These are phyloP conservation scores for Plasmodium coatneyi DNA, from an alignment of 169 alveolate genomes.

Conservation along the genomic window DNA sequence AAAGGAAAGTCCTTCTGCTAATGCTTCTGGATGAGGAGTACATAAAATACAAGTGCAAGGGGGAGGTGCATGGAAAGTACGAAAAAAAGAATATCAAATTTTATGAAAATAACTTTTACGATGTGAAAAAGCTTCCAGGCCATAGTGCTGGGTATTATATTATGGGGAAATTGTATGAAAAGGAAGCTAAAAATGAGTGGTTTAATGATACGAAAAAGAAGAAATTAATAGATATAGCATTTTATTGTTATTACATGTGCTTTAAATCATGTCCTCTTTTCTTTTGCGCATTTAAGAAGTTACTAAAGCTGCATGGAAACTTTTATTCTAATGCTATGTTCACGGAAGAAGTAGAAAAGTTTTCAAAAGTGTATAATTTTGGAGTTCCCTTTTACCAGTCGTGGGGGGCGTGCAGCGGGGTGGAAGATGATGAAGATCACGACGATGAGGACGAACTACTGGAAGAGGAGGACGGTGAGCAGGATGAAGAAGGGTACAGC, in stretches of 20 bases:
- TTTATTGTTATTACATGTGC: conserved; percentile 53
- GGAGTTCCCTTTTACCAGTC: conserved; percentile 13
- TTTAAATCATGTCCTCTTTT: conserved; percentile 61
- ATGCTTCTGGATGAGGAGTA: conserved; percentile 69
- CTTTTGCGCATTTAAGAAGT: conserved; percentile 29
- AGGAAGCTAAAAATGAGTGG: conserved; percentile 59
- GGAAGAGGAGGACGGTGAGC: neutral
- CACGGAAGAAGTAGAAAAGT: conserved; percentile 28
- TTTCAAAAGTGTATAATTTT: conserved; percentile 55
- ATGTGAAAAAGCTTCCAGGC: conserved; percentile 50
- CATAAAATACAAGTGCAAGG: conserved; percentile 34
- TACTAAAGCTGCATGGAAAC: conserved; percentile 27
- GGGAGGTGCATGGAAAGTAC: neutral
- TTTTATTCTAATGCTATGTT: conserved; percentile 45
- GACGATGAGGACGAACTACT: neutral
- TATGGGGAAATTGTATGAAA: conserved; percentile 59
- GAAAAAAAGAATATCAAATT: conserved; percentile 24
- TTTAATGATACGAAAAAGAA: conserved; percentile 29
- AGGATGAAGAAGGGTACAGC: neutral
- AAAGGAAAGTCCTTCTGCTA: conserved; percentile 17
- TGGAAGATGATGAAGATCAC: neutral
- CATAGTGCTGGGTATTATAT: conserved; percentile 64
- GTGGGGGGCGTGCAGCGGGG: neutral
- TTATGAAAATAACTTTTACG: conserved; percentile 35
- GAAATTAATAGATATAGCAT: conserved; percentile 59